Percentiles rank a stretch among this genome's conserved stretches.
Conservation (phyloP, 257 asterid species). For the Orobanche coerulescens region DNA sequence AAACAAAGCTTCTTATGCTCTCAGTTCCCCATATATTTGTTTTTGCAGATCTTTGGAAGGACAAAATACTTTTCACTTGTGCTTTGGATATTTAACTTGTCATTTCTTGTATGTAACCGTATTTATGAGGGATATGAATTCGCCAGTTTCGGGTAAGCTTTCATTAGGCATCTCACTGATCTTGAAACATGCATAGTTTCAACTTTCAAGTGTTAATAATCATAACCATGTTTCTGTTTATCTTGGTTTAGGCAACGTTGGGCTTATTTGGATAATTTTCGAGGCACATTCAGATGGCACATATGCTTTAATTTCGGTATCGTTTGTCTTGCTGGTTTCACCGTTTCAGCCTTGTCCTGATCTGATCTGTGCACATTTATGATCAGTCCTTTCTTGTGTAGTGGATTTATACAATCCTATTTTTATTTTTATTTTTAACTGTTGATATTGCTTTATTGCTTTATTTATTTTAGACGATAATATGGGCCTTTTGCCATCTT, state of each 20-base stretch:
- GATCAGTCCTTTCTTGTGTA: not conserved
- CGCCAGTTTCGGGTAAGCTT: slow-evolving; percentile 70
- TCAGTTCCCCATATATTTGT: slow-evolving; percentile 41
- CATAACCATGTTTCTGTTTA: slow-evolving; percentile 17
- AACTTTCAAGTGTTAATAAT: slow-evolving; percentile 1
- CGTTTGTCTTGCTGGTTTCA: slow-evolving; percentile 19
- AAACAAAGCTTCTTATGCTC: slow-evolving; percentile 30
- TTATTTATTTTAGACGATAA: not conserved
- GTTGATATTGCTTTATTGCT: slow-evolving; percentile 6
- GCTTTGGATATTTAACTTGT: slow-evolving; percentile 69
- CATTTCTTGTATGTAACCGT: slow-evolving; percentile 68
- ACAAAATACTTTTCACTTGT: slow-evolving; percentile 49
- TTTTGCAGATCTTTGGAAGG: slow-evolving; percentile 75
- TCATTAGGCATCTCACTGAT: slow-evolving; percentile 16
- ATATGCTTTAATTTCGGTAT: slow-evolving; percentile 96
- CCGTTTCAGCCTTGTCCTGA: slow-evolving; percentile 1
- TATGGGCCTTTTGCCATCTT: not conserved
- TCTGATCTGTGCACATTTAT: slow-evolving; percentile 10
- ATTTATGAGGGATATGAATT: slow-evolving; percentile 74
- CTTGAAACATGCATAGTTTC: slow-evolving; percentile 6
- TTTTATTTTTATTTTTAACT: slow-evolving; percentile 7
- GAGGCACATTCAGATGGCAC: slow-evolving; percentile 98
- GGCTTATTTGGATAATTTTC: slow-evolving; percentile 72
- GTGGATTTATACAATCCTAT: slow-evolving; percentile 3
- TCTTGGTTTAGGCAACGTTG: slow-evolving; percentile 45